A percentile compares a stretch with the other conserved stretches of the same genome.
Conservation (phyloP, 2,329 filamentous ascomycete species). For the Trichoderma sp. region DNA sequence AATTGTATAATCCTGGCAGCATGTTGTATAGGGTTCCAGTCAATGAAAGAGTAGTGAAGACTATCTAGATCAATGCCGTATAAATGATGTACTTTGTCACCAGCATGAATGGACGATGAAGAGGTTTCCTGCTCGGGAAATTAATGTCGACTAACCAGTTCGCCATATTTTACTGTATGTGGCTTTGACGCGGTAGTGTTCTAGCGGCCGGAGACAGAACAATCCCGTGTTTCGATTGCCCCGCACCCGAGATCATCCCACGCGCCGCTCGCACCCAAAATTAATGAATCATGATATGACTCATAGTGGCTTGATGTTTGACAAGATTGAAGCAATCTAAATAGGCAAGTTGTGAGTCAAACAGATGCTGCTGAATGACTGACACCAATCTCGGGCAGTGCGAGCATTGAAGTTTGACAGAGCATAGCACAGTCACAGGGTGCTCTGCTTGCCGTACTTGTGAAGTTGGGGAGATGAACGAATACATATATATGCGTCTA, state of each 20-base stretch:
- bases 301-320: neutral
- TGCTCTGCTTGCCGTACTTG: neutral
- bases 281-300: neutral
- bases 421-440: neutral
- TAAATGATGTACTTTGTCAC: too few relatives aligned
- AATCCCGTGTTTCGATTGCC: neutral
- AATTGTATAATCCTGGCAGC: too few relatives aligned
- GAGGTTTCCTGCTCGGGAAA: too few relatives aligned
- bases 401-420: neutral
- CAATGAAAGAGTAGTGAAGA: too few relatives aligned
- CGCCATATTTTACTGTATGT: neutral
- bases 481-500: neutral
- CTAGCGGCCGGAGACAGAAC: neutral
- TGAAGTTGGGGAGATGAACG: too few relatives aligned
- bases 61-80: too few relatives aligned
- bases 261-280: neutral
- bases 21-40: too few relatives aligned
- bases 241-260: neutral
- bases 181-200: neutral
- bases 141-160: too few relatives aligned
- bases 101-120: too few relatives aligned
- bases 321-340: neutral
- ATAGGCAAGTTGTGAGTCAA: conserved; percentile 13
- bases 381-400: neutral
- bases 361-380: neutral